phyloP scores from a whole-genome alignment of 1,139 yeast species.

The Taphrina communis region DNA sequence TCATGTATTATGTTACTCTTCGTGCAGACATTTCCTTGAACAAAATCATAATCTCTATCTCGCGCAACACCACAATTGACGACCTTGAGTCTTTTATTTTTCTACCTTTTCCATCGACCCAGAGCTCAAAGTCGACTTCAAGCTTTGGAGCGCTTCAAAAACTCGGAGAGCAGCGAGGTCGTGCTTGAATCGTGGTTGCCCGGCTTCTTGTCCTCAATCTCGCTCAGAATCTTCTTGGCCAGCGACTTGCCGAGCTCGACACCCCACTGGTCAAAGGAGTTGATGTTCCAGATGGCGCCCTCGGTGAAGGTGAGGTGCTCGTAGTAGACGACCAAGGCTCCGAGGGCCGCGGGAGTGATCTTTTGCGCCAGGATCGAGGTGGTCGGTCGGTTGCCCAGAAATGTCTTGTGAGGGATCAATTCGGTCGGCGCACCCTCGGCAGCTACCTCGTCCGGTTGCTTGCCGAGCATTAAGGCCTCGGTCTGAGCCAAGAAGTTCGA shows the following conservation, averaged over 20 bases:
- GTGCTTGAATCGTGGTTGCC: conserved; percentile 88
- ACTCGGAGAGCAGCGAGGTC: conserved; percentile 88
- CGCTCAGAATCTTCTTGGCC: conserved; percentile 93
- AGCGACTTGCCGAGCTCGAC: conserved; percentile 97
- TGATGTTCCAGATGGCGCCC: conserved; percentile 99
- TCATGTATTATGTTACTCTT: neutral
- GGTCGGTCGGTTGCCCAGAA: conserved; percentile 98
- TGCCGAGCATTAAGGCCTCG: conserved; percentile 97
- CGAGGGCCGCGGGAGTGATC: conserved; percentile 94
- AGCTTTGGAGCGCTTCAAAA: conserved; percentile 59
- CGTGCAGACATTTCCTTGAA: too few relatives aligned
- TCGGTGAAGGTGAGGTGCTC: conserved; percentile 96
- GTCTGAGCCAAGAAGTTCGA: conserved; percentile 98
- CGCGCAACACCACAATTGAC: too few relatives aligned
- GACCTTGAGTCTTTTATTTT: too few relatives aligned
- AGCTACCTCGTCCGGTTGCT: conserved; percentile 80
- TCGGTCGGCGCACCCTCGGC: conserved; percentile 81
- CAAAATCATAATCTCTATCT: too few relatives aligned
- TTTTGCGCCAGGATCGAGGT: conserved; percentile 94
- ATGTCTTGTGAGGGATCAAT: conserved; percentile 91
- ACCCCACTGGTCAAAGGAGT: conserved; percentile 99
- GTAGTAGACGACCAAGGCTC: conserved; percentile 95
- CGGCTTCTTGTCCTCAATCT: conserved; percentile 67
- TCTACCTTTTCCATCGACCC: neutral
- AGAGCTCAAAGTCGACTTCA: neutral